These are phyloP conservation scores for Hypericum androsaemum DNA, from an alignment of 345 rosid genomes.

Conservation along the genomic window DNA sequence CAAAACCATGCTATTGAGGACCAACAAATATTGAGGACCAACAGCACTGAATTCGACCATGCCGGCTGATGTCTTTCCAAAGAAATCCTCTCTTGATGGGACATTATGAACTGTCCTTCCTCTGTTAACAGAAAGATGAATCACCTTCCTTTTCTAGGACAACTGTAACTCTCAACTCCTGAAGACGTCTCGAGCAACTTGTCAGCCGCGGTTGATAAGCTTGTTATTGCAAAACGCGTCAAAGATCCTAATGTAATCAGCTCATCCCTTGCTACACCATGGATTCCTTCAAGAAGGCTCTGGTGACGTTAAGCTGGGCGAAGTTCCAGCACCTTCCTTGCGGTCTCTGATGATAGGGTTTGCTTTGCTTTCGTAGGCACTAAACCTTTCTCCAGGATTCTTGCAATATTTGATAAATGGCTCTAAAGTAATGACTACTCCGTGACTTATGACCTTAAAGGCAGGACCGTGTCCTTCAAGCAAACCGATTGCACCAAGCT, in stretches of 20 bases:
- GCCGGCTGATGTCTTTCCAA: too few species aligned
- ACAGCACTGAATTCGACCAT: too few species aligned
- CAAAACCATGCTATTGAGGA: too few species aligned
- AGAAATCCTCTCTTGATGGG: too few species aligned
- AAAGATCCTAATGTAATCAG: neutral
- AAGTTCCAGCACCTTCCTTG: neutral
- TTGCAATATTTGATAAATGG: constrained; percentile 1
- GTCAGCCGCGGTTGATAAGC: neutral
- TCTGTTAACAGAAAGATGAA: too few species aligned
- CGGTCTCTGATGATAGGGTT: neutral
- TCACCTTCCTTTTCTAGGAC: neutral
- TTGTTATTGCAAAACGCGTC: neutral
- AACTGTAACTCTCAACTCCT: constrained; percentile 1
- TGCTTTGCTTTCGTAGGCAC: constrained; percentile 4
- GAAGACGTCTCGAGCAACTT: neutral
- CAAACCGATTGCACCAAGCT: constrained; percentile 3
- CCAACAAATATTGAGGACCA: too few species aligned
- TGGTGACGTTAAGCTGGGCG: neutral
- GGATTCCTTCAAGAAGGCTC: neutral
- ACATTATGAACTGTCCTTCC: too few species aligned
- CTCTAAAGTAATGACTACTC: constrained; percentile 8
- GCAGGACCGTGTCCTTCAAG: constrained; percentile 5
- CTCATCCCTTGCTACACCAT: constrained; percentile 4
- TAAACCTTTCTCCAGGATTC: too few species aligned
- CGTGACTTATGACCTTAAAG: constrained; percentile 8